Evolutionary conservation across 2,329 filamentous ascomycete species (phyloP).

Genomic region (Coccinonectria pachysandricola): DNA sequence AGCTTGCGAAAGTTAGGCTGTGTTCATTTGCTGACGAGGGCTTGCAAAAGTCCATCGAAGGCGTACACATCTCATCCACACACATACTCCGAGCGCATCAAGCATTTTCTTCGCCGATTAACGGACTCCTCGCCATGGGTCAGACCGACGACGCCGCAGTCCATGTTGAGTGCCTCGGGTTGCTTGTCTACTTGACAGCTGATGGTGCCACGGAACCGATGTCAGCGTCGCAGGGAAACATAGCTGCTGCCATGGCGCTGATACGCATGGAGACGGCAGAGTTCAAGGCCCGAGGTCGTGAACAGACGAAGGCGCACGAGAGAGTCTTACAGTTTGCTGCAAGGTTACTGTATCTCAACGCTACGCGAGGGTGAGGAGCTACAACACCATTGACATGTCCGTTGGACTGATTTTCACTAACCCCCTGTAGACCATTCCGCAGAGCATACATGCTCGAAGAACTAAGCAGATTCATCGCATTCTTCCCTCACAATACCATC

Average conservation of each 20-base stretch:
- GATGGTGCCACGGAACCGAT: slow-evolving; percentile 31
- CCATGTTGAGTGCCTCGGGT: slow-evolving; percentile 50
- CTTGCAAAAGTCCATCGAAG: slow-evolving; percentile 7
- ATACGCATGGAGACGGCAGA: slow-evolving; percentile 33
- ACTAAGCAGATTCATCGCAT: slow-evolving; percentile 47
- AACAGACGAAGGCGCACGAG: slow-evolving; percentile 39
- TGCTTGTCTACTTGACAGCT: slow-evolving; percentile 56
- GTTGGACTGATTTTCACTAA: too few relatives aligned
- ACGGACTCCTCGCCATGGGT: slow-evolving; percentile 43
- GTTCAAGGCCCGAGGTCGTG: slow-evolving; percentile 27
- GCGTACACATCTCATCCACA: slow-evolving; percentile 20
- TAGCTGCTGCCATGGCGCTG: slow-evolving; percentile 36
- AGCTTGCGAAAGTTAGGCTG: slow-evolving; percentile 27
- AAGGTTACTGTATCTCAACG: slow-evolving; percentile 56
- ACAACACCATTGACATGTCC: too few relatives aligned
- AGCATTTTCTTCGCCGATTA: slow-evolving; percentile 41
- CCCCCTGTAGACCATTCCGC: slow-evolving; percentile 58
- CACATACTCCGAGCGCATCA: slow-evolving; percentile 44
- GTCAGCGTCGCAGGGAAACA: slow-evolving; percentile 42
- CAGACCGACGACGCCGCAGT: slow-evolving; percentile 38
- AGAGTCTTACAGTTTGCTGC: slow-evolving; percentile 58
- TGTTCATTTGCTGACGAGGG: slow-evolving; percentile 27
- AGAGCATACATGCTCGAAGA: slow-evolving; percentile 54
- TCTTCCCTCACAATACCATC: slow-evolving; percentile 67
- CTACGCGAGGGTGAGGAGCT: slow-evolving; percentile 46